Conservation (phyloP, 2,329 filamentous ascomycete species). For the Simplicillium aogashimaense region DNA sequence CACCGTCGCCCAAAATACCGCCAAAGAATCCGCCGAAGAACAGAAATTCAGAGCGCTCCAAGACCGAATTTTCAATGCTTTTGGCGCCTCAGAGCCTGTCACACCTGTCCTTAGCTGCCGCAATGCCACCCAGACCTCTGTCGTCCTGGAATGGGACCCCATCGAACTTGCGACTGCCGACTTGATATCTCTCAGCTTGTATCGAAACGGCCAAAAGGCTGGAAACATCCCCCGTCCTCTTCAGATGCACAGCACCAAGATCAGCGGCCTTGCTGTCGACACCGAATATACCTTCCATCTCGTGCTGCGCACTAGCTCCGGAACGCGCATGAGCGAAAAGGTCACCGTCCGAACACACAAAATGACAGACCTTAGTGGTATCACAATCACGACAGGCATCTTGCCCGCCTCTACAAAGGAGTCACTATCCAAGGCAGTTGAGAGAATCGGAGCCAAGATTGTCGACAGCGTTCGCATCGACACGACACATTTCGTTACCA, state of each 20-base stretch:
- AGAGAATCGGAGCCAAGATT: conserved; percentile 86
- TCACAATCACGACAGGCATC: conserved; percentile 80
- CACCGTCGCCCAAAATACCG: conserved; percentile 77
- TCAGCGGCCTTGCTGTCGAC: conserved; percentile 90
- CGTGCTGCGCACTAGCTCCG: conserved; percentile 81
- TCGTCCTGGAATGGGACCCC: conserved; percentile 97
- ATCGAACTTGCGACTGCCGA: conserved; percentile 88
- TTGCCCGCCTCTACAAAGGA: conserved; percentile 66
- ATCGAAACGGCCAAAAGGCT: conserved; percentile 93
- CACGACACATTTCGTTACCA: conserved; percentile 97
- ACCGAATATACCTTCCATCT: conserved; percentile 94
- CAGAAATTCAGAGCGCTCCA: conserved; percentile 77
- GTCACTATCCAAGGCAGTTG: conserved; percentile 62
- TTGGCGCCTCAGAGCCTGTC: conserved; percentile 69
- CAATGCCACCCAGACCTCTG: conserved; percentile 96
- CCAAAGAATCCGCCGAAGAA: conserved; percentile 66
- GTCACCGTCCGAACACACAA: conserved; percentile 87
- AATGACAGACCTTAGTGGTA: conserved; percentile 94
- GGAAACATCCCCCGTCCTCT: conserved; percentile 84
- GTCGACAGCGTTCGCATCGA: conserved; percentile 88
- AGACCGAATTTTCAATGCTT: conserved; percentile 75
- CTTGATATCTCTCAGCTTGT: conserved; percentile 79
- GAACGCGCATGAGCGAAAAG: conserved; percentile 75
- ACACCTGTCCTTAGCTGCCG: conserved; percentile 78
- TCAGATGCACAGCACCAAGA: conserved; percentile 91